Percentiles rank a stretch among this genome's conserved stretches.
phyloP scores from a whole-genome alignment of 768 basidiomycete species.

The Lactarius psammicola region DNA sequence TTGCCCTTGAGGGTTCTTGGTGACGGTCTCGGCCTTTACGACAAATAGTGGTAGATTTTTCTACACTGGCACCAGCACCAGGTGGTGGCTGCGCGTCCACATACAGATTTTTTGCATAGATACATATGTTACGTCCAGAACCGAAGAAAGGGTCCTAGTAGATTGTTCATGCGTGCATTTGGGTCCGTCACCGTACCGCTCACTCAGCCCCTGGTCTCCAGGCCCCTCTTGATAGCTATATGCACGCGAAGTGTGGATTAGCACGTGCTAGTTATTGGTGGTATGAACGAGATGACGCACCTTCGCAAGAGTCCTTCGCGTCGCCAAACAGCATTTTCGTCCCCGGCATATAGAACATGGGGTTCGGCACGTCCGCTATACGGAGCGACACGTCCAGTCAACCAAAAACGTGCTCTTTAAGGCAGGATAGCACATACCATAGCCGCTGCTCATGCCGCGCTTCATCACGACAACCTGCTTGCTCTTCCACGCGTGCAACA shows the following conservation, averaged over 20 bases:
- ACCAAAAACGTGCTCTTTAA: not conserved
- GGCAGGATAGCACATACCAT: constrained; percentile 48
- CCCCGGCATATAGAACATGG: constrained; percentile 90
- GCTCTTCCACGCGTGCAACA: constrained; percentile 90
- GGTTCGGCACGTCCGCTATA: constrained; percentile 86
- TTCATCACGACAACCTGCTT: constrained; percentile 94
- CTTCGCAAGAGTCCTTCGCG: constrained; percentile 88
- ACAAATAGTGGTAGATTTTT: not conserved
- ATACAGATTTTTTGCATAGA: not conserved
- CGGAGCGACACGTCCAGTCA: not conserved
- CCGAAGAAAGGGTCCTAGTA: not conserved
- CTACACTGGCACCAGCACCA: not conserved
- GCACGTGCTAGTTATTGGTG: not conserved
- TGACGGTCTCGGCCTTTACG: not conserved
- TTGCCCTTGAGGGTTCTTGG: too few relatives aligned
- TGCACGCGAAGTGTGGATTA: not conserved
- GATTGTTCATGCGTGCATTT: not conserved
- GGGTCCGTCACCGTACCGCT: not conserved
- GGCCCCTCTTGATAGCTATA: constrained; percentile 38
- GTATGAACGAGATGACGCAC: constrained; percentile 36
- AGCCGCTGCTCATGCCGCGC: constrained; percentile 84
- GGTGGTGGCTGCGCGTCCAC: not conserved
- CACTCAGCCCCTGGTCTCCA: constrained; percentile 31
- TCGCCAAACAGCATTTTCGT: constrained; percentile 93
- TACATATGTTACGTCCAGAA: constrained; percentile 1